phyloP scores from a whole-genome alignment of 2,329 filamentous ascomycete species.

The Myotisia sp. region DNA sequence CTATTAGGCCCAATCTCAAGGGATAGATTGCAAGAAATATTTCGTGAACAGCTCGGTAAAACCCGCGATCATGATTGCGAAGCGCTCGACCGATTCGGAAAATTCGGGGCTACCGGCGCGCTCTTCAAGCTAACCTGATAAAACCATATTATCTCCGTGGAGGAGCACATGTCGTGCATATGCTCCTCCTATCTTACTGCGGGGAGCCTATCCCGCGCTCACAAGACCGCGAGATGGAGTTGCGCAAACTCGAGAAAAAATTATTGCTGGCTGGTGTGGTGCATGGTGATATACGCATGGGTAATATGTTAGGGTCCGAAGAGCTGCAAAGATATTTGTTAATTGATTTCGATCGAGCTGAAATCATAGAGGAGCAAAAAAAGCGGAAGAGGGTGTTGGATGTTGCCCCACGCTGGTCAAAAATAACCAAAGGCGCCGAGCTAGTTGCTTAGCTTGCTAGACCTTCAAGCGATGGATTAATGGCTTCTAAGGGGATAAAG shows the following conservation, averaged over 20 bases:
- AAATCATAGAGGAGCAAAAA: no score
- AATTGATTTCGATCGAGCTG: no score
- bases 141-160: constrained; percentile 1
- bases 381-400: no score
- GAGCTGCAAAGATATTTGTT: constrained; percentile 3
- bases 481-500: no score
- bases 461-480: no score
- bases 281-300: constrained; percentile 1
- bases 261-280: constrained; percentile 2
- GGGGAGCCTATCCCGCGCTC: neutral
- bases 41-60: neutral
- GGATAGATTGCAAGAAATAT: neutral
- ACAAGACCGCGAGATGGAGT: neutral
- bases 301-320: constrained; percentile 3
- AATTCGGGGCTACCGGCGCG: constrained; percentile 1
- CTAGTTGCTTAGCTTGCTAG: no score
- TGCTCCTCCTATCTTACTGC: constrained; percentile 2
- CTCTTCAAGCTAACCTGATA: constrained; percentile 6
- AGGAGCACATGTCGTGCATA: constrained; percentile 1
- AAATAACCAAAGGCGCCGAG: no score
- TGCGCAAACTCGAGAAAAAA: constrained; percentile 2
- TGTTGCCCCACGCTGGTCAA: no score
- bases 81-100: neutral
- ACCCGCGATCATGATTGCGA: constrained; percentile 3
- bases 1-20: neutral